These are phyloP conservation scores for Chrysoporthe deuterocubensis DNA, from an alignment of 2,329 filamentous ascomycete species.

Conservation along the genomic window DNA sequence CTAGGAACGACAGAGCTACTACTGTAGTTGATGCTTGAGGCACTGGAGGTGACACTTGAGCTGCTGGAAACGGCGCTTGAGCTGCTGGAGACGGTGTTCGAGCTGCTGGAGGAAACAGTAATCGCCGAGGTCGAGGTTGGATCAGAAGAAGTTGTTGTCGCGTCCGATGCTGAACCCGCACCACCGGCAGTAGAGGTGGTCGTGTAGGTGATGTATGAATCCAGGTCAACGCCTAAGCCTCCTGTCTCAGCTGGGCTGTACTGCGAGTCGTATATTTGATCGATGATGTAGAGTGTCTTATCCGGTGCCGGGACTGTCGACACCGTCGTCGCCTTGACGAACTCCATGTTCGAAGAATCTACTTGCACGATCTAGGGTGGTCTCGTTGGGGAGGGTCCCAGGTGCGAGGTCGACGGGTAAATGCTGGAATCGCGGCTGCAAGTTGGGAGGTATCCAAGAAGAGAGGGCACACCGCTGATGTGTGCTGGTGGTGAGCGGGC, in stretches of 20 bases:
- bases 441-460: neutral
- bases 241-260: slow-evolving; percentile 11
- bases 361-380: too few species aligned
- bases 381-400: neutral
- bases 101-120: neutral
- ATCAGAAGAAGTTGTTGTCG: neutral
- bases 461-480: neutral
- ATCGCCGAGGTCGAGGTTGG: neutral
- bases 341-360: neutral
- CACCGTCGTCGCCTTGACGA: slow-evolving; percentile 12
- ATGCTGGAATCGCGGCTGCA: neutral
- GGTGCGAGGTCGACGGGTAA: neutral
- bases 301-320: slow-evolving; percentile 6
- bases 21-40: neutral
- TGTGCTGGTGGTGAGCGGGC: neutral
- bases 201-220: slow-evolving; percentile 14
- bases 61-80: neutral
- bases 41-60: neutral
- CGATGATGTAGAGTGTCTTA: slow-evolving; percentile 3
- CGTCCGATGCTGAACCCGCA: neutral
- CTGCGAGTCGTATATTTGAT: slow-evolving; percentile 9
- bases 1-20: neutral
- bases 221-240: slow-evolving; percentile 7
- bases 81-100: neutral
- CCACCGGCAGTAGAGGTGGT: neutral